Conservation (phyloP, 2,329 filamentous ascomycete species). For the Pseudogymnoascus sp. region DNA sequence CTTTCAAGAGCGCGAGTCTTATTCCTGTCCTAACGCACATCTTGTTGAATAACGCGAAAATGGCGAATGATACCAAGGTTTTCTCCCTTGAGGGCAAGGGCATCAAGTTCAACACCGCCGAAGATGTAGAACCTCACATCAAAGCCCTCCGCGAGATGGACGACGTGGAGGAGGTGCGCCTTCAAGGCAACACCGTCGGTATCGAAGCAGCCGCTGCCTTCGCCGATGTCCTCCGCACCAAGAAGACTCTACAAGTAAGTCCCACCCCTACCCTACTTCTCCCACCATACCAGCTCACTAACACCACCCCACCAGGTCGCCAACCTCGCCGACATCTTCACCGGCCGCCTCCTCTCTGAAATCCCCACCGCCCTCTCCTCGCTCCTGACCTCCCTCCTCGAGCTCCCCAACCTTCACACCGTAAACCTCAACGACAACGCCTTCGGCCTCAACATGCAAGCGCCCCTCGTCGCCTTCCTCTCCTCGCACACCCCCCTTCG, state of each 20-base stretch:
- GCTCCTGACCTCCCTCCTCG: constrained; percentile 78
- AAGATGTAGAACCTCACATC: constrained; percentile 80
- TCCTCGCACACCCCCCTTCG: constrained; percentile 81
- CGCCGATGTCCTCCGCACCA: constrained; percentile 73
- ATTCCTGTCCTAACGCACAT: background rate
- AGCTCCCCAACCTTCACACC: constrained; percentile 78
- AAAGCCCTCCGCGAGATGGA: constrained; percentile 62
- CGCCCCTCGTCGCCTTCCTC: constrained; percentile 86
- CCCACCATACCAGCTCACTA: background rate
- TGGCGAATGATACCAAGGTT: constrained; percentile 52
- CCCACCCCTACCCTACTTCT: constrained; percentile 10
- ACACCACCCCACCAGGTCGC: constrained; percentile 47
- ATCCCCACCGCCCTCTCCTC: constrained; percentile 84
- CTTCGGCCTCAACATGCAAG: constrained; percentile 91
- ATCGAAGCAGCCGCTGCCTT: constrained; percentile 80
- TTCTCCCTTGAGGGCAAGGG: constrained; percentile 90
- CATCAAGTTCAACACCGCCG: constrained; percentile 84
- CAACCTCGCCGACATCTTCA: constrained; percentile 97
- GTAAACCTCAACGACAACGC: constrained; percentile 97
- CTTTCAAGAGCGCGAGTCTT: background rate
- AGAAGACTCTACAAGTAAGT: constrained; percentile 69
- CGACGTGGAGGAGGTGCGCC: constrained; percentile 74
- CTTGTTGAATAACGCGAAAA: constrained; percentile 24
- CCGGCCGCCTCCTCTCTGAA: constrained; percentile 82
- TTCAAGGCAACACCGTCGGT: constrained; percentile 88